Evolutionary conservation across 2,329 filamentous ascomycete species (phyloP).

Genomic region (Fusarium tupiense): DNA sequence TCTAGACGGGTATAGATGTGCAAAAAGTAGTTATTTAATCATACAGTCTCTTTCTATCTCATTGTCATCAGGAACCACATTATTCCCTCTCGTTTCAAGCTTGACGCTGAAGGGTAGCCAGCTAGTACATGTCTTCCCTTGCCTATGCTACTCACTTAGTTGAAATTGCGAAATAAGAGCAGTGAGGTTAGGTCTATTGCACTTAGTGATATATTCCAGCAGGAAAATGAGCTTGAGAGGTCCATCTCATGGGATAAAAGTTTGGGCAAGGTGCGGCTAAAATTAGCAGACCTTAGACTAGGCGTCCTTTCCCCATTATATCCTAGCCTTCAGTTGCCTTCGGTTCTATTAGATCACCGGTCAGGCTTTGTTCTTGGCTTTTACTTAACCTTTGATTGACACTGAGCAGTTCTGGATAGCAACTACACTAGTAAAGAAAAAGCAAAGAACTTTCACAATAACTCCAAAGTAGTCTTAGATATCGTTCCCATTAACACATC

Average conservation of each 20-base stretch:
- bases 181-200: not conserved
- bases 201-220: accelerated
- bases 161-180: no score
- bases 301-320: accelerated
- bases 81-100: accelerated
- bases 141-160: not conserved
- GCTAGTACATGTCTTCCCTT: not conserved
- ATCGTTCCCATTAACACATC: accelerated
- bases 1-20: not conserved
- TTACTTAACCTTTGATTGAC: not conserved
- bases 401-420: accelerated
- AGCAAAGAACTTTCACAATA: not conserved
- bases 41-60: not conserved
- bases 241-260: accelerated
- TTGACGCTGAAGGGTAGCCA: no score
- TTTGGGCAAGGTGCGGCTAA: no score
- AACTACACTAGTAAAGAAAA: no score
- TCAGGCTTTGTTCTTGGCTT: no score
- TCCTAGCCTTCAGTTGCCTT: not conserved
- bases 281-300: not conserved
- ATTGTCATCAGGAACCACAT: accelerated
- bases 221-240: accelerated
- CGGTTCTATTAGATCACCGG: accelerated
- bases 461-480: not conserved
- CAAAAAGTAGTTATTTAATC: not conserved